Conservation (phyloP, 2,329 filamentous ascomycete genomes). For the Teratosphaeria destructans region DNA sequence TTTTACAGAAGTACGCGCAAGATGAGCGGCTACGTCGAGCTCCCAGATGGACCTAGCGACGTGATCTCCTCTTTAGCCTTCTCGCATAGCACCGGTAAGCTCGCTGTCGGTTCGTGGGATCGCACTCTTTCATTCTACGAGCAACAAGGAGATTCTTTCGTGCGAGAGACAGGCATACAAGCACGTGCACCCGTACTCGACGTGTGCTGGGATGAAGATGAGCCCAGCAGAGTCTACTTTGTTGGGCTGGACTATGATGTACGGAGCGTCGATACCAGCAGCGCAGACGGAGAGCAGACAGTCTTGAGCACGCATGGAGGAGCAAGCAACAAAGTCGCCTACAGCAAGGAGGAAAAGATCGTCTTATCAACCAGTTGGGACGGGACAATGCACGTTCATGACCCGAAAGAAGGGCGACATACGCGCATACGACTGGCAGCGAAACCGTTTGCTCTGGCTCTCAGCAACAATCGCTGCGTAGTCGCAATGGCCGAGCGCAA, state of each 20-base stretch:
- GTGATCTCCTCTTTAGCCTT: conserved; percentile 80
- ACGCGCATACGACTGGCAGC: conserved; percentile 56
- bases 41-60: conserved; percentile 72
- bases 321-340: conserved; percentile 74
- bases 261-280: conserved; percentile 52
- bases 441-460: conserved; percentile 77
- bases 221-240: conserved; percentile 61
- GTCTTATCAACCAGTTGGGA: conserved; percentile 93
- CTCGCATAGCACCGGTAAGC: conserved; percentile 64
- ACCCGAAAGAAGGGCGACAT: conserved; percentile 32
- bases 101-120: conserved; percentile 94
- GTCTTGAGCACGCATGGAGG: conserved; percentile 63
- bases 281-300: conserved; percentile 38
- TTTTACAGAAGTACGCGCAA: neutral
- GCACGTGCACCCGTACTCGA: conserved; percentile 67
- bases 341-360: conserved; percentile 63
- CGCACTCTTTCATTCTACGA: conserved; percentile 76
- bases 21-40: conserved; percentile 39
- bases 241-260: conserved; percentile 83
- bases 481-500: conserved; percentile 91
- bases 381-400: conserved; percentile 75
- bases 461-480: conserved; percentile 75
- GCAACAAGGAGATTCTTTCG: conserved; percentile 33
- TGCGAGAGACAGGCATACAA: conserved; percentile 44
- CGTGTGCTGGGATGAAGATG: conserved; percentile 72